Base-by-base conservation (phyloP, 306 rosid species). In the Cotoneaster glaucophyllus region DNA sequence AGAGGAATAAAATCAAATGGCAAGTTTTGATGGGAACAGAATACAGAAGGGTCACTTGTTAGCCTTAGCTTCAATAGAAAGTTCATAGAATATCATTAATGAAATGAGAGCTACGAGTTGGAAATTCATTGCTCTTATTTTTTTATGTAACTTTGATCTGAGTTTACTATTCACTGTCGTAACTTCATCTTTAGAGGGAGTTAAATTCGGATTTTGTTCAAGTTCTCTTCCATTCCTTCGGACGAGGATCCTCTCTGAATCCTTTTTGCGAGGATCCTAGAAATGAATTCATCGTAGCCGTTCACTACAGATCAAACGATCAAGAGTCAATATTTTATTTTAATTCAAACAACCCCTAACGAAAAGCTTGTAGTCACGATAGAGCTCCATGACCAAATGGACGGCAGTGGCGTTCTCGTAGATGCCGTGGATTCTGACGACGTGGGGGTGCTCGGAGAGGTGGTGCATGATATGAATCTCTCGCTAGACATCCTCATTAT, bases 401-500 rank as follows among this genome's bases (percentile, higher is more conserved):
- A 82, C 86, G 6, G 84, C 59, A 1, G 24, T 14, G 0, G 80
- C 22, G 44, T 76, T 86, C 31, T 85, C 86, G 25, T 68, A 82
- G 14, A 84, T 77, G n/a, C 77, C 82, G 7, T 57, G 69, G 75
- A 85, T 85, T 56, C 84, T 77, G 2, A 85, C 84, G n/a, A 74
- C 79, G 14, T 85, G 53, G 5, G 86, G 80, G 61, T 85, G 82
- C 45, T 82, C 84, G 2, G 84, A 85, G 43, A 82, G 59, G 53
- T 85, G 88, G 73, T 85, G 88, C 86, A 85, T 85, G 67, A 85
- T 85, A 80, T 85, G 84, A 79, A 82, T 79, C 82, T 85, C 88
- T 37, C 86, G 74, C 84, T 82, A 76, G 4, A 82, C 81, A 34
- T 82, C 86, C 1, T 85, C 86, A 8, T 82, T 76, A 56, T 85